A percentile compares a stretch with the other conserved stretches of the same genome.
Conservation (phyloP, 495 filamentous ascomycete genomes). For the Aspergillus diversus region DNA sequence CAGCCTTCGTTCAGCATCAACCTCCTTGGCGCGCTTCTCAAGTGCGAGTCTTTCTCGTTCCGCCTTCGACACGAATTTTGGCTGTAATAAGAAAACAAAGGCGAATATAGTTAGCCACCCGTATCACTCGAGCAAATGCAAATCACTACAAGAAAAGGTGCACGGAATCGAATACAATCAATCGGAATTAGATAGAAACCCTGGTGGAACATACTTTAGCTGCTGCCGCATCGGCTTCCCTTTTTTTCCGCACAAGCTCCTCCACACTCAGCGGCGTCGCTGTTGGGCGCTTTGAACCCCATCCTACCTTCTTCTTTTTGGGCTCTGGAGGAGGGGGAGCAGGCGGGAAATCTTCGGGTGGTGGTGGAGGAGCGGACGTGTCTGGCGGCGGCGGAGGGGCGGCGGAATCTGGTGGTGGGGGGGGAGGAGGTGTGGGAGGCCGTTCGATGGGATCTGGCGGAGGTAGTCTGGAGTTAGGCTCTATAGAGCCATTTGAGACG, state of each 20-base stretch:
- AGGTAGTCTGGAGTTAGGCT: constrained; percentile 28
- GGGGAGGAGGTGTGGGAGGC: constrained; percentile 56
- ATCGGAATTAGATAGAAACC: neutral
- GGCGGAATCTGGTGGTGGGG: constrained; percentile 52
- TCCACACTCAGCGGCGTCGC: constrained; percentile 70
- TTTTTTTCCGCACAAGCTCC: constrained; percentile 77
- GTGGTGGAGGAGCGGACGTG: constrained; percentile 56
- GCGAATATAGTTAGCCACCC: constrained; percentile 20
- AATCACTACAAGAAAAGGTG: neutral
- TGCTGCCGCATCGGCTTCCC: constrained; percentile 75
- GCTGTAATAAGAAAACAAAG: constrained; percentile 52
- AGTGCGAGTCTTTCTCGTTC: constrained; percentile 84
- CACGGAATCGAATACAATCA: constrained; percentile 15
- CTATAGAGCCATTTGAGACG: constrained; percentile 28
- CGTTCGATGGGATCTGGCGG: constrained; percentile 43
- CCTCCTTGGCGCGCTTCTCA: constrained; percentile 84
- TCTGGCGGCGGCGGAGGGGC: constrained; percentile 52
- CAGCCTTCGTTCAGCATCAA: constrained; percentile 63
- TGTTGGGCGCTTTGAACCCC: constrained; percentile 46
- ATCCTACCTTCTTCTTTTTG: constrained; percentile 61
- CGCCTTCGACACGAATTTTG: constrained; percentile 89
- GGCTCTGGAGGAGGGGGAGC: constrained; percentile 53
- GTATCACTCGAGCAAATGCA: neutral
- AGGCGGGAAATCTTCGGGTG: constrained; percentile 55
- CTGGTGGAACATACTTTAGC: constrained; percentile 59